Evolutionary conservation across 352 stramenopile species (phyloP).

Genomic region (Phytophthora agathidicida): DNA sequence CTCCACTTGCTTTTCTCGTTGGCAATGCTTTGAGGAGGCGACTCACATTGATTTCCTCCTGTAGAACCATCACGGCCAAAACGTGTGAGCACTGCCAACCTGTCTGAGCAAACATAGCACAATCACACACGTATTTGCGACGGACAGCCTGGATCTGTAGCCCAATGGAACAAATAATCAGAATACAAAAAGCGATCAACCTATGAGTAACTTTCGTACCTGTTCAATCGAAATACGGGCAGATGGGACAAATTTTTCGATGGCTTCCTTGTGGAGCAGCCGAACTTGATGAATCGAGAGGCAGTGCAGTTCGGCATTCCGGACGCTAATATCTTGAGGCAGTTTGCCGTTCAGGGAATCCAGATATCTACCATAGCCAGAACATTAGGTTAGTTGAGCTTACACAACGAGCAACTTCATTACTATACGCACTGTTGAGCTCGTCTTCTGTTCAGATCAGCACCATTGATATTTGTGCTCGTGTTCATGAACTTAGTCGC

Average conservation of each 20-base stretch:
- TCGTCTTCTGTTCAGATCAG: not conserved
- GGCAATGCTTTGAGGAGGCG: constrained; percentile 1
- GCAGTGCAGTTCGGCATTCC: constrained; percentile 2
- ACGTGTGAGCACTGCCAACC: constrained; percentile 14
- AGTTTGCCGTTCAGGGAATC: constrained; percentile 7
- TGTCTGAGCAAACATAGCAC: constrained; percentile 9
- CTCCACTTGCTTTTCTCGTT: constrained; percentile 3
- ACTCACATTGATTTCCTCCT: not conserved
- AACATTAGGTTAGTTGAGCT: too few species aligned
- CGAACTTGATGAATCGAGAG: constrained; percentile 12
- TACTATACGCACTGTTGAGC: not conserved
- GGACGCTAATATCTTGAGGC: not conserved
- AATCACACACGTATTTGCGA: constrained; percentile 9
- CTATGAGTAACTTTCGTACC: not conserved
- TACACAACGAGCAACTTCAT: not conserved
- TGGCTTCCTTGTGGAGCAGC: not conserved
- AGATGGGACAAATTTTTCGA: constrained; percentile 1
- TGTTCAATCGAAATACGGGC: not conserved
- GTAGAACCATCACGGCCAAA: constrained; percentile 6
- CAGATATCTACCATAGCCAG: constrained; percentile 6
- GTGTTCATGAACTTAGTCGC: constrained; percentile 12
- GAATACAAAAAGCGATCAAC: not conserved
- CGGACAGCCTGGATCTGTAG: constrained; percentile 6
- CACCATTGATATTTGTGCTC: constrained; percentile 1
- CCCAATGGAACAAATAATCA: not conserved